phyloP scores from a whole-genome alignment of 208 protist genomes.

The Jaenimonas drosophilae region DNA sequence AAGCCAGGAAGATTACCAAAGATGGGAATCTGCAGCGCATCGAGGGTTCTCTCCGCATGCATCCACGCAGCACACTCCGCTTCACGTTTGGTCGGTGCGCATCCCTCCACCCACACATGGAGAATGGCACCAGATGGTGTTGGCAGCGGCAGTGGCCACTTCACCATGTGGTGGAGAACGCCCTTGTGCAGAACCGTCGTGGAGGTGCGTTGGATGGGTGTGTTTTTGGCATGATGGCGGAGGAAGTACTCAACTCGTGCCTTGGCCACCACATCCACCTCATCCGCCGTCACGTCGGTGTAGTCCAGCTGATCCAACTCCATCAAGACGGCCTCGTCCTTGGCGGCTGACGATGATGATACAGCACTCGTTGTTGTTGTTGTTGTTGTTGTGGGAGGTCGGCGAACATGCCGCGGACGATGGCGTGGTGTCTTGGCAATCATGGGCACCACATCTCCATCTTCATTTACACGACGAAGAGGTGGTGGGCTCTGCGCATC shows the following conservation, averaged over 20 bases:
- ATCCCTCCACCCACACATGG: constrained; percentile 26
- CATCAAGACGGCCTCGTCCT: neutral
- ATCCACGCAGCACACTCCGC: constrained; percentile 84
- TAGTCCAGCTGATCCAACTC: constrained; percentile 9
- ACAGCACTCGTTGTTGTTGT: neutral
- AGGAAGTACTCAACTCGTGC: constrained; percentile 79
- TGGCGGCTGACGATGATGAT: too few species aligned
- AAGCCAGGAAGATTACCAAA: constrained; percentile 78
- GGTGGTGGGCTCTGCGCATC: constrained; percentile 38
- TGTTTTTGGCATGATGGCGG: constrained; percentile 22
- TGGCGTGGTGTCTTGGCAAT: too few species aligned
- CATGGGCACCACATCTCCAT: neutral
- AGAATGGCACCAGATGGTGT: neutral
- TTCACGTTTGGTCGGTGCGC: constrained; percentile 64
- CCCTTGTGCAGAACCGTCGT: constrained; percentile 10
- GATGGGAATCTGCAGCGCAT: constrained; percentile 50
- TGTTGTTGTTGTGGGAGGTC: neutral
- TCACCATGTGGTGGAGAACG: constrained; percentile 26
- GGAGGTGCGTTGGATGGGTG: neutral
- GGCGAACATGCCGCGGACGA: too few species aligned
- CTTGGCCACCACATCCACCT: constrained; percentile 55
- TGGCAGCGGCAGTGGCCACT: constrained; percentile 1
- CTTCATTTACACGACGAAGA: constrained; percentile 12
- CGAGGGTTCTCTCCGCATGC: constrained; percentile 81
- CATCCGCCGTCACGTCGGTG: constrained; percentile 25